Conservation (phyloP, 2,329 filamentous ascomycete genomes). For the Sclerotinia spermophila region DNA sequence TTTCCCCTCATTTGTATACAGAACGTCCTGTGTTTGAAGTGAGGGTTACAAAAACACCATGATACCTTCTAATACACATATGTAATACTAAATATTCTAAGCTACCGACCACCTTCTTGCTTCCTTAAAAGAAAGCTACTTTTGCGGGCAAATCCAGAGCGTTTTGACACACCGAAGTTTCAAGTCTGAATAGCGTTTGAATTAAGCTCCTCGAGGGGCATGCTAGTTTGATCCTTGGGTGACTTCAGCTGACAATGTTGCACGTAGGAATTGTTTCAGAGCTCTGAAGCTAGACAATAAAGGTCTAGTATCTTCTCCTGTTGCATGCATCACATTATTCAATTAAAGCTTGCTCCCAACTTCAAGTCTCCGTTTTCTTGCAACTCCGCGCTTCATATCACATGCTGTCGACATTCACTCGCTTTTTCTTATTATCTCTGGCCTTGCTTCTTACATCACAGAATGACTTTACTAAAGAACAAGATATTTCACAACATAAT, state of each 20-base stretch:
- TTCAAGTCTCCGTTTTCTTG: too few species aligned
- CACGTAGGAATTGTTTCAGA: background rate
- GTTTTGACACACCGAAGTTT: fast-evolving
- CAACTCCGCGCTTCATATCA: too few species aligned
- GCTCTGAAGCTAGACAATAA: too few species aligned
- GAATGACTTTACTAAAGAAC: too few species aligned
- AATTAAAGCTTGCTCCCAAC: too few species aligned
- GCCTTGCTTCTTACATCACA: too few species aligned
- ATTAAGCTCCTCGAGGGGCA: fast-evolving
- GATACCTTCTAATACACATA: background rate
- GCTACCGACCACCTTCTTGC: background rate
- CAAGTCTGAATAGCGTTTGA: background rate
- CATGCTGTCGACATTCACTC: too few species aligned
- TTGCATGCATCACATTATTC: too few species aligned
- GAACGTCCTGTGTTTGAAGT: background rate
- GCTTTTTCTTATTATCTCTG: too few species aligned
- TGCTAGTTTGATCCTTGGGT: too few species aligned
- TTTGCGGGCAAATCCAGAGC: background rate
- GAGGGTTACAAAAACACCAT: background rate
- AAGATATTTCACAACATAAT: too few species aligned
- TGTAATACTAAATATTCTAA: background rate
- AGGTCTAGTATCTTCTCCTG: too few species aligned
- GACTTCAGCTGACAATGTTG: background rate
- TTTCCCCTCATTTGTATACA: background rate
- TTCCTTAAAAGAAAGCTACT: background rate